Evolutionary conservation across 2,329 filamentous ascomycete species (phyloP).

Genomic region (Epichloe uncinata): DNA sequence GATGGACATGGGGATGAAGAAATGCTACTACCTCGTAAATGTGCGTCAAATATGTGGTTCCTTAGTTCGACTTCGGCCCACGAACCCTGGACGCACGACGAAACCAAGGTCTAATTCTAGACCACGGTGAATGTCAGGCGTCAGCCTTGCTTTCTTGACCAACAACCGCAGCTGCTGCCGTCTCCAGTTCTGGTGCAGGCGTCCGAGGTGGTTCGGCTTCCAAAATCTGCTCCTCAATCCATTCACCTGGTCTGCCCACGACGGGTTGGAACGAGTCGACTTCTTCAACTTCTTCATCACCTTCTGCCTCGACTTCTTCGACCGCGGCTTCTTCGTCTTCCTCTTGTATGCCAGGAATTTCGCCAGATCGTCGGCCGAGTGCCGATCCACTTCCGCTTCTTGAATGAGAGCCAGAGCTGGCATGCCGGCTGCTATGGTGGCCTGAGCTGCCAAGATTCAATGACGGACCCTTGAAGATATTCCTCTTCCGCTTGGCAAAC

Average conservation of each 20-base stretch:
- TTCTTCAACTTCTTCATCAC: conserved; percentile 39
- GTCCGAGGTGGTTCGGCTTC: conserved; percentile 14
- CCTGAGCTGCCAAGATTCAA: conserved; percentile 36
- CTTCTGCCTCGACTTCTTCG: conserved; percentile 27
- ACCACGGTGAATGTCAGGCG: neutral
- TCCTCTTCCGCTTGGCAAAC: conserved; percentile 72
- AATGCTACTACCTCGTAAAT: too few relatives aligned
- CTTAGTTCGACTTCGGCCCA: too few relatives aligned
- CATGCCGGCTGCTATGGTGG: conserved; percentile 25
- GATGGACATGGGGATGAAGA: too few relatives aligned
- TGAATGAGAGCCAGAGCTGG: conserved; percentile 28
- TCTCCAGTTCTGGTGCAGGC: neutral
- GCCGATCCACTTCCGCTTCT: conserved; percentile 49
- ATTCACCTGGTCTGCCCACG: conserved; percentile 28
- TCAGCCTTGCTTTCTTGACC: neutral
- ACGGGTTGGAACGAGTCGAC: conserved; percentile 46
- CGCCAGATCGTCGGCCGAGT: conserved; percentile 54
- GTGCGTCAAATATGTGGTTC: too few relatives aligned
- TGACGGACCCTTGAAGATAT: conserved; percentile 69
- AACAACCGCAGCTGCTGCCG: neutral
- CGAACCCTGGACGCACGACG: too few relatives aligned
- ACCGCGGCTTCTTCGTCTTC: conserved; percentile 42
- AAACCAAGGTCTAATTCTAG: too few relatives aligned
- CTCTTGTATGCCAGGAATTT: conserved; percentile 55
- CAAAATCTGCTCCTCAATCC: conserved; percentile 33